Evolutionary conservation across 2,329 filamentous ascomycete species (phyloP).

Genomic region (Trematosphaeria pertusa): DNA sequence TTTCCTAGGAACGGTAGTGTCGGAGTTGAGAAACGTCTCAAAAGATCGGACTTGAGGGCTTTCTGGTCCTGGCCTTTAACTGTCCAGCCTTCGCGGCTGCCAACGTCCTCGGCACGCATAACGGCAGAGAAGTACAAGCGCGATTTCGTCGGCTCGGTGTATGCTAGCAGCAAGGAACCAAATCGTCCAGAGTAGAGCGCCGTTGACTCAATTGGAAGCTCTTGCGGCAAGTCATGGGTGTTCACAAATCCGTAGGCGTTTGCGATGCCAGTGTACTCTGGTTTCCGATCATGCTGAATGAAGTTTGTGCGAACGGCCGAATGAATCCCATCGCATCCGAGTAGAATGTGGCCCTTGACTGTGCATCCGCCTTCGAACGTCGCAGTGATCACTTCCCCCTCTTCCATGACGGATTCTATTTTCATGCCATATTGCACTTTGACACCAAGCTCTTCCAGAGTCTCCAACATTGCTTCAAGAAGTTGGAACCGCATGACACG

Average conservation of each 20-base stretch:
- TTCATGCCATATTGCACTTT: constrained; percentile 53
- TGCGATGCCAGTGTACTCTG: constrained; percentile 52
- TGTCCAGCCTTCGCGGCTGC: constrained; percentile 43
- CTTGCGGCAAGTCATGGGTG: constrained; percentile 27
- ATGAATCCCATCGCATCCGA: constrained; percentile 53
- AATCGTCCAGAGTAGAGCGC: constrained; percentile 49
- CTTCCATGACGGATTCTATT: constrained; percentile 46
- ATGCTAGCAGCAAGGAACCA: constrained; percentile 51
- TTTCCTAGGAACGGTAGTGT: constrained; percentile 48
- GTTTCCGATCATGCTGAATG: constrained; percentile 44
- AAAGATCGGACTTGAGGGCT: constrained; percentile 45
- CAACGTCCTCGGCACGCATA: constrained; percentile 45
- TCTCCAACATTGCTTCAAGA: constrained; percentile 50
- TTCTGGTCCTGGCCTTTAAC: constrained; percentile 43
- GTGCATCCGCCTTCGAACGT: constrained; percentile 48
- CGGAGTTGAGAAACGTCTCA: constrained; percentile 44
- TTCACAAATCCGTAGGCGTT: constrained; percentile 47
- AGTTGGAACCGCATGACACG: constrained; percentile 52
- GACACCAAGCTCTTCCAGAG: constrained; percentile 44
- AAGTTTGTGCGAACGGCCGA: constrained; percentile 47
- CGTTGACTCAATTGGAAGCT: constrained; percentile 48
- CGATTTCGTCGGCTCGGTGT: constrained; percentile 43
- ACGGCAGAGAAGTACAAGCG: constrained; percentile 51
- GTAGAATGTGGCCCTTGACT: constrained; percentile 44
- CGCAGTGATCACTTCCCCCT: constrained; percentile 37